Percentiles rank a stretch among this genome's conserved stretches.
Conservation (phyloP, 176 grass and related monocot species). For the Puccinellia tenuiflora region DNA sequence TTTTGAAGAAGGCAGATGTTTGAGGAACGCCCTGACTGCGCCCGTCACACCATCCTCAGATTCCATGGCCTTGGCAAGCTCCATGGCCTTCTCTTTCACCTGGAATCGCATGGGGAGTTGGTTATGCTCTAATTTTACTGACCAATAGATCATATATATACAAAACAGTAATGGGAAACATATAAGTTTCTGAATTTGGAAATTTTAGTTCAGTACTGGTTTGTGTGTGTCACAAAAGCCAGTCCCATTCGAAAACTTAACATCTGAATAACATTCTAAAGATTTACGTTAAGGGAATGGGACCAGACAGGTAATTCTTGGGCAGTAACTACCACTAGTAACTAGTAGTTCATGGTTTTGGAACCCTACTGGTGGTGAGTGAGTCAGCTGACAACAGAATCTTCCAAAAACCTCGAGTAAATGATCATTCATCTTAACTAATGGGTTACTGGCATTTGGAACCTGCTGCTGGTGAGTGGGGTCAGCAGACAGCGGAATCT, state of each 20-base stretch:
- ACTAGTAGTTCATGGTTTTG: neutral
- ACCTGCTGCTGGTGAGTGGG: neutral
- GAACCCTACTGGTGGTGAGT: neutral
- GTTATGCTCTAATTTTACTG: neutral
- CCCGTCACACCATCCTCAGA: conserved; percentile 68
- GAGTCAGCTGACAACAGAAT: neutral
- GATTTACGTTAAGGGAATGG: neutral
- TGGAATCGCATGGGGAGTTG: neutral
- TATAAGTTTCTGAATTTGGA: neutral
- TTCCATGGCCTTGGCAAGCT: conserved; percentile 76
- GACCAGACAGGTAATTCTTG: neutral
- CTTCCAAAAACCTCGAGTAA: too few relatives aligned
- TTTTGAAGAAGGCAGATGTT: conserved; percentile 50
- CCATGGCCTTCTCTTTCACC: conserved; percentile 73
- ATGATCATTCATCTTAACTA: neutral
- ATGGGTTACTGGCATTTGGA: neutral
- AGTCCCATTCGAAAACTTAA: neutral
- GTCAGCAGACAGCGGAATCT: neutral
- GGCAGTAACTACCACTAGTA: neutral
- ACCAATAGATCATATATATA: neutral
- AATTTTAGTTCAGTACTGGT: neutral
- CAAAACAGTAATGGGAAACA: neutral
- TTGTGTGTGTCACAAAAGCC: neutral
- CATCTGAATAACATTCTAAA: neutral
- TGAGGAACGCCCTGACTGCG: conserved; percentile 85